Base-by-base conservation (phyloP, 2,329 filamentous ascomycete genomes). In the Cryphonectria naterciae region DNA sequence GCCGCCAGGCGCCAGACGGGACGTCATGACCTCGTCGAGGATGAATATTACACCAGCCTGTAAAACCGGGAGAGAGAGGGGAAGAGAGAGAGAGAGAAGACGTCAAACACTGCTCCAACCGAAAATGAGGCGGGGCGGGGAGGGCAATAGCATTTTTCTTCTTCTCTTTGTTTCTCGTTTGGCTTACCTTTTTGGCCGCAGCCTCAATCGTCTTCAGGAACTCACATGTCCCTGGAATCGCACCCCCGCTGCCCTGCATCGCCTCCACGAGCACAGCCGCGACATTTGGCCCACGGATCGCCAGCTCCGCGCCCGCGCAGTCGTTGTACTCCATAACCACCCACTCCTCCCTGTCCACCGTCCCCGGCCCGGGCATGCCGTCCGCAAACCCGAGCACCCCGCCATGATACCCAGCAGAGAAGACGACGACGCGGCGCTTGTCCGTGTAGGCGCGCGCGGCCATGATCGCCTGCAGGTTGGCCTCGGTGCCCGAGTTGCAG, bases 21-120 rank as follows among this genome's bases (percentile, higher is more conserved):
- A 90, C 0, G 90, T 92, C 86, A 92, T 91, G 7, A 93, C 91
- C 79, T 93, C 91, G 77, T 93, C 91, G 19, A 92, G 81, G 49
- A 93, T 88, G 73, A 93, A 85, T 0, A 93, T 70, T 0, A 87
- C 87, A 1, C 85, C 86, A 0, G 82, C 78, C 75, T 84, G 60
- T 60, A 25, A 19, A 4, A 32, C 6, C 22, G 56, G 28, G 8
- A 11, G 8, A 19, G 17, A 32, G 2, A 32, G 32, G 28, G 28
- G 28, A 3, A 32, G 32, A 32, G 32, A 32, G 32, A 32, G 32
- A 32, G 32, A 32, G 32, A 32, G 32, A 32, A 32, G 32, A 28
- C n/a, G n/a, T 41, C 17, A 67, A 22, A 11, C 28, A 37, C 32
- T 35, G 15, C 61, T 35, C 28, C 13, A 4, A 7, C 13, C 25